Evolutionary conservation across 164 flowering plant species (phyloP).

Genomic region (Protea cynaroides): DNA sequence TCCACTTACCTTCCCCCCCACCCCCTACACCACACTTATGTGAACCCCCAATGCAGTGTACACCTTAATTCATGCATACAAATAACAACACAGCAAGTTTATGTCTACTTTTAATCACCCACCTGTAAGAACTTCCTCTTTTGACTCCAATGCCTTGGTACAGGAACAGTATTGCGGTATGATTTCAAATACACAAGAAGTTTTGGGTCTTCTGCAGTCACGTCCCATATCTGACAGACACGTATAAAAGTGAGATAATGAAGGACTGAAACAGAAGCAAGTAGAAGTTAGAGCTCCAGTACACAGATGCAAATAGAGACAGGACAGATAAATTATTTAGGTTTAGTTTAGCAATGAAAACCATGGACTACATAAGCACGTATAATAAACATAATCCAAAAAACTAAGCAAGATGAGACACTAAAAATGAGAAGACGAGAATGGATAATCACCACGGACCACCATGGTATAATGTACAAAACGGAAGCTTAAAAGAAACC

Average conservation of each 20-base stretch:
- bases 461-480: too few species aligned
- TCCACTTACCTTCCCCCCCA: slow-evolving; percentile 49
- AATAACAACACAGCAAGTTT: slow-evolving; percentile 1
- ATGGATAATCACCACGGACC: too few species aligned
- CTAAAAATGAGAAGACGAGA: too few species aligned
- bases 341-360: too few species aligned
- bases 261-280: too few species aligned
- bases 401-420: too few species aligned
- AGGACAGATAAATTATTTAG: too few species aligned
- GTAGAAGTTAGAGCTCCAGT: too few species aligned
- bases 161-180: slow-evolving; percentile 74
- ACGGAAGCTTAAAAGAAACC: background rate
- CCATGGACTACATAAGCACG: too few species aligned
- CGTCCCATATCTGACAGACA: slow-evolving; percentile 68
- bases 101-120: slow-evolving; percentile 19
- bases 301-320: too few species aligned
- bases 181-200: slow-evolving; percentile 67
- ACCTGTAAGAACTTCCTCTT: slow-evolving; percentile 90
- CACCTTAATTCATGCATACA: slow-evolving; percentile 33
- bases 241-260: background rate
- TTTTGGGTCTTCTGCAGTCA: slow-evolving; percentile 72
- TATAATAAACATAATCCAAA: too few species aligned
- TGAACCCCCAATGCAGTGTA: slow-evolving; percentile 21
- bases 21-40: too few species aligned
- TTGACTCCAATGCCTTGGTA: slow-evolving; percentile 85